A percentile compares a stretch with the other conserved stretches of the same genome.
These are phyloP conservation scores for Penicillium soppii DNA, from an alignment of 495 filamentous ascomycete genomes.

Conservation along the genomic window DNA sequence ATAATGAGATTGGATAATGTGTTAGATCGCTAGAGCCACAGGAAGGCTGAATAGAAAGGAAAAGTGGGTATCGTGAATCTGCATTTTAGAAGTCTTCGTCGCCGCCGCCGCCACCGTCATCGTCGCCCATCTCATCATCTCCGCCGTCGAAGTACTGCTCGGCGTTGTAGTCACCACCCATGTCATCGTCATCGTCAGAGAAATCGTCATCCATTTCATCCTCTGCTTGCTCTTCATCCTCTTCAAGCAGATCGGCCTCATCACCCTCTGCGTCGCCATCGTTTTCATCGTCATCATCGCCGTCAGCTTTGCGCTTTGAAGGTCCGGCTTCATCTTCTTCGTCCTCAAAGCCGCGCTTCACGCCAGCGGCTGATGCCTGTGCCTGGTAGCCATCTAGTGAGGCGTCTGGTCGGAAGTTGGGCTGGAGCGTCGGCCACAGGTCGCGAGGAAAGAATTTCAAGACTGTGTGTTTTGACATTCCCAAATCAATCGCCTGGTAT, in stretches of 20 bases:
- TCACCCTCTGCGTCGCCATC: conserved; percentile 33
- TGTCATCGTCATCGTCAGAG: conserved; percentile 55
- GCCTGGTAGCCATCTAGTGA: conserved; percentile 31
- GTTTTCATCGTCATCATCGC: conserved; percentile 40
- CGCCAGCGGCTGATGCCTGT: conserved; percentile 16
- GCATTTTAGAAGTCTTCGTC: conserved; percentile 46
- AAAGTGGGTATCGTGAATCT: conserved; percentile 39
- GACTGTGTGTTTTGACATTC: conserved; percentile 27
- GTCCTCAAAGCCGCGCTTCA: conserved; percentile 47
- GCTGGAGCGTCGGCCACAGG: conserved; percentile 51
- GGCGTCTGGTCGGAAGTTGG: conserved; percentile 40
- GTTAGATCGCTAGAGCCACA: conserved; percentile 12
- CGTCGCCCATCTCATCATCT: conserved; percentile 57
- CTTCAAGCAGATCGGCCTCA: conserved; percentile 37
- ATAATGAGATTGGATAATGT: background rate
- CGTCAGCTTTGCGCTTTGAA: conserved; percentile 25
- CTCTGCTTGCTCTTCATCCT: conserved; percentile 49
- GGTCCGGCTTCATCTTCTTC: conserved; percentile 43
- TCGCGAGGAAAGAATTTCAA: conserved; percentile 59
- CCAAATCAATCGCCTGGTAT: conserved; percentile 4
- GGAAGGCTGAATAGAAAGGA: conserved; percentile 10
- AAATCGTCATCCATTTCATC: conserved; percentile 58
- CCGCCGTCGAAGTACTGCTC: conserved; percentile 67
- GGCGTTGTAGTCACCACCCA: conserved; percentile 62
- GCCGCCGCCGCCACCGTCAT: conserved; percentile 50